Conservation (phyloP, 441 rosid species). For the Gossypium aridum region DNA sequence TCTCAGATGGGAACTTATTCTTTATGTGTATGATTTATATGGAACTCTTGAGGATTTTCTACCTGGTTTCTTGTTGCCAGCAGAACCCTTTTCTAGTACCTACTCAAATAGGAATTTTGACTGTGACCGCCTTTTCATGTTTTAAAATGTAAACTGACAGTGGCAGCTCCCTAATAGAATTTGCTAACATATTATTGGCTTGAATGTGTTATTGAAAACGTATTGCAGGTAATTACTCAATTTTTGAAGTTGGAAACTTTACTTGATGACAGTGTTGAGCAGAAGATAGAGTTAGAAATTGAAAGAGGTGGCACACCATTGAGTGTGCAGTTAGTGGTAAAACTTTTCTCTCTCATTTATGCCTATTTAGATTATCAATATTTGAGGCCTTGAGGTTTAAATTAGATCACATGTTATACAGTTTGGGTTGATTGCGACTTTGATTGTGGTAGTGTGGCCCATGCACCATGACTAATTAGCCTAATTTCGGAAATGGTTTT, state of each 20-base stretch:
- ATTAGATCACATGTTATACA: not conserved
- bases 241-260: constrained; percentile 78
- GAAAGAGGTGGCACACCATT: constrained; percentile 87
- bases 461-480: not conserved
- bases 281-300: constrained; percentile 58
- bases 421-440: not conserved
- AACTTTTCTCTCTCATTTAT: constrained; percentile 24
- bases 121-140: not conserved
- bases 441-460: not conserved
- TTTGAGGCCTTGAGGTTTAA: constrained; percentile 8
- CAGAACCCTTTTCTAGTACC: not conserved
- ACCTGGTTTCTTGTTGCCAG: not conserved
- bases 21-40: not conserved
- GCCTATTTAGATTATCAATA: not conserved
- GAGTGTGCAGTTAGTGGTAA: constrained; percentile 64
- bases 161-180: not conserved
- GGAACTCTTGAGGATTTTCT: not conserved
- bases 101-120: not conserved
- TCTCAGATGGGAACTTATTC: not conserved
- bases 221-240: constrained; percentile 76
- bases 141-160: not conserved
- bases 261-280: constrained; percentile 77
- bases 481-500: not conserved
- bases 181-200: constrained; percentile 4
- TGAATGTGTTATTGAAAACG: constrained; percentile 19